Conservation (phyloP, 257 asterid species). For the Plantago ovata region DNA sequence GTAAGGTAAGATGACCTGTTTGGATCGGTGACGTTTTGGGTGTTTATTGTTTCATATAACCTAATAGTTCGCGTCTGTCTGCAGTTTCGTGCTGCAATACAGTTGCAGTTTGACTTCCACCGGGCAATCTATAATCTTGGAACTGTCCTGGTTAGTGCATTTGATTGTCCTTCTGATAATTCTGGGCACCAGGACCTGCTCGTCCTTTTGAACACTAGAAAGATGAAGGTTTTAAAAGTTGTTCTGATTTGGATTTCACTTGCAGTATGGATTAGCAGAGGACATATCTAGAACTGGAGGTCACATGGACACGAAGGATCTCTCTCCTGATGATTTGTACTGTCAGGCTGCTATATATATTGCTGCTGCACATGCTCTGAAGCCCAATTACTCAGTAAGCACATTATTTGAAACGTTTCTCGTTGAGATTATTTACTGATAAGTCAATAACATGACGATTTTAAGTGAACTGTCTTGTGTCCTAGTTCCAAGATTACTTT, state of each 20-base stretch:
- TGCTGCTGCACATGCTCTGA: conserved; percentile 98
- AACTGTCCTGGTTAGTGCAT: conserved; percentile 87
- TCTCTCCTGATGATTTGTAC: conserved; percentile 86
- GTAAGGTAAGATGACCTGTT: conserved; percentile 57
- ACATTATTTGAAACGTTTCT: conserved; percentile 19
- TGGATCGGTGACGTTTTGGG: conserved; percentile 11
- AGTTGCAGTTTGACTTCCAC: conserved; percentile 95
- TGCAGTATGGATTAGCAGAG: conserved; percentile 98
- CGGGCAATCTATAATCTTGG: conserved; percentile 99
- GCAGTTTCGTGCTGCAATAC: conserved; percentile 98
- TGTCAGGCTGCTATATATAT: conserved; percentile 95
- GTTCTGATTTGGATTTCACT: conserved; percentile 28
- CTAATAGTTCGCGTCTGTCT: conserved; percentile 18
- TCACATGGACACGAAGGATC: conserved; percentile 52
- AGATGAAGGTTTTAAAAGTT: conserved; percentile 3
- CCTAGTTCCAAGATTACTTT: neutral
- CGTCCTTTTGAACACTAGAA: conserved; percentile 13
- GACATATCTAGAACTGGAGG: conserved; percentile 96
- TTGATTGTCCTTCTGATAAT: conserved; percentile 18
- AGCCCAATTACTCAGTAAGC: conserved; percentile 86
- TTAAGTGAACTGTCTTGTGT: neutral
- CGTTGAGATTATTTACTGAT: neutral
- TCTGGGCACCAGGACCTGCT: conserved; percentile 6
- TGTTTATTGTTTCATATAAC: conserved; percentile 12
- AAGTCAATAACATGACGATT: neutral